phyloP scores from a whole-genome alignment of 345 rosid species.

The Mercurialis annua region DNA sequence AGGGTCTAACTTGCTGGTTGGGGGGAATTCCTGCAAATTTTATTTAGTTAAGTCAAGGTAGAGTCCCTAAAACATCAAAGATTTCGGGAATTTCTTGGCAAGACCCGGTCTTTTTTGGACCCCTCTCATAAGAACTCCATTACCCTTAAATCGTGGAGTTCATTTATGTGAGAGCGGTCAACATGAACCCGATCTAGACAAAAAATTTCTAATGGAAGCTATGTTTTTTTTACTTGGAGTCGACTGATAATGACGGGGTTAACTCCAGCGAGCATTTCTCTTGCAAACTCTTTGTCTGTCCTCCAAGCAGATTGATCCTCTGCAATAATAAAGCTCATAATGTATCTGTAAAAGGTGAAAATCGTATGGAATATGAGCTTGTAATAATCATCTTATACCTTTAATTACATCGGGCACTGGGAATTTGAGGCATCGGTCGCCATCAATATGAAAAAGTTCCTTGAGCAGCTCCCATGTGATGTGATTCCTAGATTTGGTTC shows the following conservation, averaged over 20 bases:
- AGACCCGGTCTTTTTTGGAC: too few relatives aligned
- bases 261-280: conserved; percentile 84
- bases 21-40: conserved; percentile 62
- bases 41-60: too few relatives aligned
- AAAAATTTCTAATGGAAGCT: not conserved
- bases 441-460: conserved; percentile 55
- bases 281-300: conserved; percentile 69
- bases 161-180: not conserved
- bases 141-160: not conserved
- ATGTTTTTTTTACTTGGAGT: conserved; percentile 40
- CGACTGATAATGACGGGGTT: conserved; percentile 58
- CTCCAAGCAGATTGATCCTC: conserved; percentile 68
- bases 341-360: not conserved
- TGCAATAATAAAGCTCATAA: conserved; percentile 14
- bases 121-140: too few relatives aligned
- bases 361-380: not conserved
- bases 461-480: conserved; percentile 51
- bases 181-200: too few relatives aligned
- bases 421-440: conserved; percentile 41
- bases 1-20: conserved; percentile 57
- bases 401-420: conserved; percentile 72
- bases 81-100: too few relatives aligned
- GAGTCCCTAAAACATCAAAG: too few relatives aligned
- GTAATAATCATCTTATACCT: conserved; percentile 32
- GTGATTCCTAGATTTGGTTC: conserved; percentile 38